phyloP scores from a whole-genome alignment of 2,329 filamentous ascomycete species.

The Elsinoe australis region DNA sequence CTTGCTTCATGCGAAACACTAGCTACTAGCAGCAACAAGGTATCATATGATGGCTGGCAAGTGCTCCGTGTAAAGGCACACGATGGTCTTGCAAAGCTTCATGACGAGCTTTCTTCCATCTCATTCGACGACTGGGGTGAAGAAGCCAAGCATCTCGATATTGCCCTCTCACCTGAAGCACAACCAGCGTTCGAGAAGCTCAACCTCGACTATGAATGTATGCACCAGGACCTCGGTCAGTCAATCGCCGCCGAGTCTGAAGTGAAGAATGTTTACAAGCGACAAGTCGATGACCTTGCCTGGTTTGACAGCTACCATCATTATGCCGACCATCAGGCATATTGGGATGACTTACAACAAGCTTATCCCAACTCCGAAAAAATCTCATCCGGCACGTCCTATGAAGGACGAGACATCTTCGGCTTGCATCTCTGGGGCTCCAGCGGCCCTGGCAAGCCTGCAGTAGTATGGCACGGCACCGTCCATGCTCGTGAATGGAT shows the following conservation, averaged over 20 bases:
- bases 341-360: conserved; percentile 41
- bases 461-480: conserved; percentile 50
- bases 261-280: conserved; percentile 12
- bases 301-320: conserved; percentile 51
- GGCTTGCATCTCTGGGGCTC: conserved; percentile 49
- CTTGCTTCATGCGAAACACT: conserved; percentile 4
- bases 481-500: conserved; percentile 58
- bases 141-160: conserved; percentile 20
- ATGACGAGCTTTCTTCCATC: conserved; percentile 18
- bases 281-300: conserved; percentile 27
- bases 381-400: conserved; percentile 44
- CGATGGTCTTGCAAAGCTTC: conserved; percentile 5
- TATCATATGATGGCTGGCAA: conserved; percentile 11
- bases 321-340: conserved; percentile 47
- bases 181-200: conserved; percentile 28
- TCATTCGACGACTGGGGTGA: conserved; percentile 21
- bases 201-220: conserved; percentile 28
- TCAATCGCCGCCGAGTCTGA: conserved; percentile 37
- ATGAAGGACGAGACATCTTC: conserved; percentile 38
- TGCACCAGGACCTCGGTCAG: conserved; percentile 40
- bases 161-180: conserved; percentile 19
- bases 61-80: conserved; percentile 10
- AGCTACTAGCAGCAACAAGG: background rate
- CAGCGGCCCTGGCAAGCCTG: conserved; percentile 43
- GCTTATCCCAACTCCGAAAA: conserved; percentile 44